phyloP scores from a whole-genome alignment of 768 basidiomycete species.

The Steccherinum ochraceum region DNA sequence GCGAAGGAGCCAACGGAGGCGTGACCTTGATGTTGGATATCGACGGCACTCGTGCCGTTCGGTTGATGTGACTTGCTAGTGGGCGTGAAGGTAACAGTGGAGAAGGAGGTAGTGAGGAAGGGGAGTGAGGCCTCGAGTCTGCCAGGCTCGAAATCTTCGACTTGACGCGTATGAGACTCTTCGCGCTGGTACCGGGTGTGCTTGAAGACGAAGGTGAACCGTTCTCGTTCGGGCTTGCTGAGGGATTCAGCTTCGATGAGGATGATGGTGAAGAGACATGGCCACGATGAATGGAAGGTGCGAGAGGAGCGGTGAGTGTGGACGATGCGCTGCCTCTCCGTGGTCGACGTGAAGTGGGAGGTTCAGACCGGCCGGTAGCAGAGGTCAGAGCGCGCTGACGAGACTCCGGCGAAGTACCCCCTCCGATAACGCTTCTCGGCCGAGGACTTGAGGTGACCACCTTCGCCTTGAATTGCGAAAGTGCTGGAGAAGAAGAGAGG shows the following conservation, averaged over 20 bases:
- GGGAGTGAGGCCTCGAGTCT: constrained; percentile 25
- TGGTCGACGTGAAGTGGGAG: constrained; percentile 3
- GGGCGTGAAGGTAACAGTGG: constrained; percentile 15
- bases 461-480: constrained; percentile 18
- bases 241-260: constrained; percentile 10
- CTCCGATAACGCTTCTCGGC: constrained; percentile 11
- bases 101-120: constrained; percentile 15
- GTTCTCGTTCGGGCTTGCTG: constrained; percentile 15
- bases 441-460: constrained; percentile 11
- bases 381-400: constrained; percentile 26
- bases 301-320: constrained; percentile 9
- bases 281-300: neutral
- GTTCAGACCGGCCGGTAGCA: constrained; percentile 11
- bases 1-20: constrained; percentile 15
- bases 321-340: constrained; percentile 24
- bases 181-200: constrained; percentile 5
- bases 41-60: constrained; percentile 24
- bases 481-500: constrained; percentile 28
- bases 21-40: constrained; percentile 23
- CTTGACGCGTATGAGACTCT: constrained; percentile 36
- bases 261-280: constrained; percentile 10
- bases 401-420: constrained; percentile 11
- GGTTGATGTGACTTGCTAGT: constrained; percentile 12
- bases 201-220: constrained; percentile 1
- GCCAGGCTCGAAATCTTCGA: constrained; percentile 53